These are phyloP conservation scores for Botryococcus braunii DNA, from an alignment of 163 green algal genomes.

Conservation along the genomic window DNA sequence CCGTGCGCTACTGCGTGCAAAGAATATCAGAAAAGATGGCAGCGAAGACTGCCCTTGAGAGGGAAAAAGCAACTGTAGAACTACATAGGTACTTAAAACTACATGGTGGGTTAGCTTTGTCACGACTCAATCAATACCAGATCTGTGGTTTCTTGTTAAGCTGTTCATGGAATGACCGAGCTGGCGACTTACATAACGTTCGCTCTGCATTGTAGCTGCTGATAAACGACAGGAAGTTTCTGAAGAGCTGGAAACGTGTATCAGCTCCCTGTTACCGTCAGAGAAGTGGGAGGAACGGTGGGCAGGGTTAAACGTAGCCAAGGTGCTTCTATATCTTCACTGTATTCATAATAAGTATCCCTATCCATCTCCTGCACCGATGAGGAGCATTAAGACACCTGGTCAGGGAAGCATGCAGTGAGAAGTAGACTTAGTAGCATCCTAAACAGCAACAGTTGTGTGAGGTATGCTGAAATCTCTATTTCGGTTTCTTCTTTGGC, in stretches of 20 bases:
- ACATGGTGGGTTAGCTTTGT: neutral
- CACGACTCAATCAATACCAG: neutral
- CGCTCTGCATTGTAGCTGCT: neutral
- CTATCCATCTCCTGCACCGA: too few relatives aligned
- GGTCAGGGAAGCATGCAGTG: neutral
- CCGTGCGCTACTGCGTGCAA: too few relatives aligned
- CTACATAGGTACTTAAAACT: too few relatives aligned
- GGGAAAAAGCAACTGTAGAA: too few relatives aligned
- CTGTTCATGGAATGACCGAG: too few relatives aligned
- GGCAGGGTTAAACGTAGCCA: conserved; percentile 1
- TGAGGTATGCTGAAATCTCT: too few relatives aligned
- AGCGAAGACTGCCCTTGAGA: neutral
- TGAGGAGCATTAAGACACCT: too few relatives aligned
- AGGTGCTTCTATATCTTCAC: neutral
- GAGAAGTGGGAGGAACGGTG: neutral
- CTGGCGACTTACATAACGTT: too few relatives aligned
- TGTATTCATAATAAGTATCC: neutral
- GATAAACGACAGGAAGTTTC: neutral
- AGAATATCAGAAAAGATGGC: neutral
- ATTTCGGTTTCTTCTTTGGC: too few relatives aligned
- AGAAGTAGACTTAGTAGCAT: neutral
- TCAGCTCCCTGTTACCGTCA: neutral
- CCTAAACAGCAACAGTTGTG: too few relatives aligned
- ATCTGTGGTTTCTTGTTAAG: neutral
- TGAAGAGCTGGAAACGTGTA: neutral